phyloP scores from a whole-genome alignment of 345 rosid species.

The Streptanthus diversifolius region DNA sequence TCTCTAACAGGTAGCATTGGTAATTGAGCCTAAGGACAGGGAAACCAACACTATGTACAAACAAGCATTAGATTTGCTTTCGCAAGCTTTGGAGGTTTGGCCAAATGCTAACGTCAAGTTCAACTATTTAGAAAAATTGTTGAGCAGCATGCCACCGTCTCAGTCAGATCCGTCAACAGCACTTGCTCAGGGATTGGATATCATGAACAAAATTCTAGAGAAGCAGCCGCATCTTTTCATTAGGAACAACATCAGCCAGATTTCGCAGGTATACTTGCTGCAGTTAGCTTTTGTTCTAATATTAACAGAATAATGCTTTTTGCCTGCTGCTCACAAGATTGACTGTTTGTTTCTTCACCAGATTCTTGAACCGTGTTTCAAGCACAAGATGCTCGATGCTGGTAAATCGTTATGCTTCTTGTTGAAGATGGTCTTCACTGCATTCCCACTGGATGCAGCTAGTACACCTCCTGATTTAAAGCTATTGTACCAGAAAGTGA shows the following conservation, averaged over 20 bases:
- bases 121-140: constrained; percentile 87
- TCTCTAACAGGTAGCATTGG: constrained; percentile 81
- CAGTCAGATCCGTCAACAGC: constrained; percentile 96
- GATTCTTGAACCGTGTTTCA: constrained; percentile 98
- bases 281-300: constrained; percentile 2
- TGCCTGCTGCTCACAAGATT: constrained; percentile 3
- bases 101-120: constrained; percentile 95
- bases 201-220: constrained; percentile 97
- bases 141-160: constrained; percentile 80
- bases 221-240: constrained; percentile 94
- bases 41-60: constrained; percentile 86
- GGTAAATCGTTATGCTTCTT: constrained; percentile 91
- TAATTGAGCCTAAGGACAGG: constrained; percentile 96
- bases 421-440: constrained; percentile 86
- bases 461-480: constrained; percentile 70
- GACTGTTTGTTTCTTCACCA: constrained; percentile 36
- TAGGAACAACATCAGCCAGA: constrained; percentile 85
- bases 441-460: constrained; percentile 78
- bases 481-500: constrained; percentile 74
- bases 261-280: constrained; percentile 69
- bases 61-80: constrained; percentile 89
- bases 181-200: constrained; percentile 98
- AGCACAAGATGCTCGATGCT: constrained; percentile 86
- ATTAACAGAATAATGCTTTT: constrained; percentile 14
- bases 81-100: constrained; percentile 97